These are phyloP conservation scores for Scopulariopsis brevicaulis DNA, from an alignment of 2,329 filamentous ascomycete species.

Conservation along the genomic window DNA sequence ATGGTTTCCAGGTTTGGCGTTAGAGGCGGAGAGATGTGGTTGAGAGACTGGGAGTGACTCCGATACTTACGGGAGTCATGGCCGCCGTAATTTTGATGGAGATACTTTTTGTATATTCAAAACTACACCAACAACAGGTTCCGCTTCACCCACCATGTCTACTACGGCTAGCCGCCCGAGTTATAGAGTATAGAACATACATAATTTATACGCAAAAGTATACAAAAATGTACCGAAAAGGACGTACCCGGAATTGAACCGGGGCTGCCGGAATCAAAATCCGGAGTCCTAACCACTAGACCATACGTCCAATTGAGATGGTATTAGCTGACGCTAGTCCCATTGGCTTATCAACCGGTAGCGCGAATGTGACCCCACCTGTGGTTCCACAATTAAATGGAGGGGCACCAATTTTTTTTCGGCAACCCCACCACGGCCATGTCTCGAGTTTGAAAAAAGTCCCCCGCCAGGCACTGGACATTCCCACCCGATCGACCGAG, in stretches of 20 bases:
- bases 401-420: not conserved
- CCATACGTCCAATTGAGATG: not conserved
- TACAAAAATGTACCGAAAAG: not conserved
- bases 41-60: too few species aligned
- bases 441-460: not conserved
- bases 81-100: too few species aligned
- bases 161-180: not conserved
- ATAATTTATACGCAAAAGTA: not conserved
- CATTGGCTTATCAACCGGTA: not conserved
- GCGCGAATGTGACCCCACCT: not conserved
- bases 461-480: not conserved
- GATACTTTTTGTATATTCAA: too few species aligned
- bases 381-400: not conserved
- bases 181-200: not conserved
- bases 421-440: not conserved
- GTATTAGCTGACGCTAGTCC: not conserved
- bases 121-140: too few species aligned
- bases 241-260: slow-evolving; percentile 5
- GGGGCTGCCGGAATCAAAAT: slow-evolving; percentile 4
- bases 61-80: too few species aligned
- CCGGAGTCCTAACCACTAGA: slow-evolving; percentile 1
- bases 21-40: too few species aligned
- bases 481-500: not conserved
- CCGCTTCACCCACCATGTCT: too few species aligned
- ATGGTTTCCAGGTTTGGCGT: too few species aligned